Evolutionary conservation across 441 rosid genomes (phyloP), one percentile per base, ranked within the genome.

Genomic region (Eugenia klotzschiana): DNA sequence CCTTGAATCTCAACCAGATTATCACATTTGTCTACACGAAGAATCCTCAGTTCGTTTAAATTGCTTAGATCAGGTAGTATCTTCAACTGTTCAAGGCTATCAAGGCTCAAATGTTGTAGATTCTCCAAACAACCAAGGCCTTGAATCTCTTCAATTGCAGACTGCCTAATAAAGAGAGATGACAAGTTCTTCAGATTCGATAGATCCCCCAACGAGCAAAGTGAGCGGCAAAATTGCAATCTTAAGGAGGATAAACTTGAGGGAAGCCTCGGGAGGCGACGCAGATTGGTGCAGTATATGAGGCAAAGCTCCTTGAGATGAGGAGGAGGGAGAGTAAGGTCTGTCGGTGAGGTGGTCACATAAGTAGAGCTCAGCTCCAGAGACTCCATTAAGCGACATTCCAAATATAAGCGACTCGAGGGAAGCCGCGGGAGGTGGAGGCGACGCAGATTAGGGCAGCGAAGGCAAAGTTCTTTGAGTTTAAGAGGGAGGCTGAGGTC

Each of bases 151-250:
- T 29, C 3, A 3, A 57, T 1, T 2, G 4, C 33, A 25, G 8
- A 2, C 1, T 0, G 0, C 0, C 0, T 0, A 0, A 57, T 25
- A 0, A 0, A 0, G 16, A 57, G 33, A 26, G 0, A 0, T 13
- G 9, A 0, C 7, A 26, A 20, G 3, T 7, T 57, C 37, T 6
- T 26, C 20, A 57, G 14, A 57, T 57, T 26, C 8, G 37, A 57
- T 6, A 26, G 69, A 57, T 3, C 43, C 9, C 0, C 33, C 18
- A 1, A 3, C 18, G 2, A 56, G 15, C 1, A 0, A 25, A 14
- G 0, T 2, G 33, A 56, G 1, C 1, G 0, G 33, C 18, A 6
- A 2, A 0, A 0, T 0, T 0, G 0, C 13, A 54, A 23, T 1
- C 0, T 2, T 8, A 41, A 41, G 43, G 43, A 41, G 43, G 43